These are phyloP conservation scores for Helminthosporium solani DNA, from an alignment of 2,329 filamentous ascomycete genomes.

Conservation along the genomic window DNA sequence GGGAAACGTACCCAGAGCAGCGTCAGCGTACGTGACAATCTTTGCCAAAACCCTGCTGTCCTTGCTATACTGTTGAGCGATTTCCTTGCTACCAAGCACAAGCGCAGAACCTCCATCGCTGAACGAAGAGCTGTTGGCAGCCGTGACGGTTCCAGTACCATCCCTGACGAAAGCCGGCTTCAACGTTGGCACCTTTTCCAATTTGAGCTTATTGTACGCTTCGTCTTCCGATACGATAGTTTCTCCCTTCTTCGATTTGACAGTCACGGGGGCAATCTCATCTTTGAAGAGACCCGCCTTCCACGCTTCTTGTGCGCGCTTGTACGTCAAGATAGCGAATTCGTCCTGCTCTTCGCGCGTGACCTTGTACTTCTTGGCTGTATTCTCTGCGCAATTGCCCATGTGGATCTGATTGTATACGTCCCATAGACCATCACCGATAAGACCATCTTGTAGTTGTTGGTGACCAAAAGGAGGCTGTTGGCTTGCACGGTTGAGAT, in stretches of 20 bases:
- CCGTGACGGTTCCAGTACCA: constrained; percentile 89
- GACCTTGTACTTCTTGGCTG: constrained; percentile 81
- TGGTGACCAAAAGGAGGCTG: constrained; percentile 84
- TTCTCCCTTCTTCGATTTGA: constrained; percentile 78
- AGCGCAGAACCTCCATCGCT: constrained; percentile 93
- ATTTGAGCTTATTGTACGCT: constrained; percentile 81
- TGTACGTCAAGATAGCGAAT: constrained; percentile 86
- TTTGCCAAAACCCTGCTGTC: constrained; percentile 81
- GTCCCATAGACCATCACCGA: constrained; percentile 94
- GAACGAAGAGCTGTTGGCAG: constrained; percentile 89
- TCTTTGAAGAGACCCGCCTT: constrained; percentile 78
- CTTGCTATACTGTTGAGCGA: constrained; percentile 77
- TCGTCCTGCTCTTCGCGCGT: constrained; percentile 84
- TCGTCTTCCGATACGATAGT: constrained; percentile 79
- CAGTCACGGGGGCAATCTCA: constrained; percentile 84
- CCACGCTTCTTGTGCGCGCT: constrained; percentile 89
- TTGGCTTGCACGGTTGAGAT: constrained; percentile 77
- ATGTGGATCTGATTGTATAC: constrained; percentile 98
- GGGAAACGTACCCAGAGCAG: constrained; percentile 59
- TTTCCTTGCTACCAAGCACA: constrained; percentile 76
- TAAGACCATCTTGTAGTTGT: constrained; percentile 84
- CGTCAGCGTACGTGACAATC: constrained; percentile 84
- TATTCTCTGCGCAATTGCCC: constrained; percentile 95
- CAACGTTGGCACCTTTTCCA: constrained; percentile 80
- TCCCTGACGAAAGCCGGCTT: constrained; percentile 91